Evolutionary conservation across 768 basidiomycete genomes (phyloP).

Genomic region (Mycena vulgaris): DNA sequence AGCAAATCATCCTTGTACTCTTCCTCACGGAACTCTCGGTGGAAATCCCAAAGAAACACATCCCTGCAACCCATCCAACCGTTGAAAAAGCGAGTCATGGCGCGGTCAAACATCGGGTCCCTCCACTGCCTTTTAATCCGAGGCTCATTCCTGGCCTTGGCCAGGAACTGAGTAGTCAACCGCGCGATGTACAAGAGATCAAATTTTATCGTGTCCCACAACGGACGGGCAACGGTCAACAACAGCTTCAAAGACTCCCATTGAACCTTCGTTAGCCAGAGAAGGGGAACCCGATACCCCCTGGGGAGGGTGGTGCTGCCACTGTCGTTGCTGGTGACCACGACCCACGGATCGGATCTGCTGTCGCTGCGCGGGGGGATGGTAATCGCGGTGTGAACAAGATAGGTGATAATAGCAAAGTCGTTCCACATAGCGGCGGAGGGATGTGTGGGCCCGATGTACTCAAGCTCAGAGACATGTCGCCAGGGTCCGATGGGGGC

Average conservation of each 20-base stretch:
- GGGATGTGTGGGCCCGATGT: slow-evolving; percentile 29
- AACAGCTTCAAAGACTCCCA: slow-evolving; percentile 35
- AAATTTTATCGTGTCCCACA: slow-evolving; percentile 35
- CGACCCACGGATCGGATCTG: slow-evolving; percentile 37
- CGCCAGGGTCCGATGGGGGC: slow-evolving; percentile 8
- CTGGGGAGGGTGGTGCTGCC: slow-evolving; percentile 29
- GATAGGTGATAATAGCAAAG: slow-evolving; percentile 28
- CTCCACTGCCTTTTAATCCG: slow-evolving; percentile 38
- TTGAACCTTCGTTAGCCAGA: slow-evolving; percentile 32
- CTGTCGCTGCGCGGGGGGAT: slow-evolving; percentile 34
- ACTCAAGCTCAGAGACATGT: slow-evolving; percentile 30
- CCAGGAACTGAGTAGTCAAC: slow-evolving; percentile 29
- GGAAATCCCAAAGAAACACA: slow-evolving; percentile 35
- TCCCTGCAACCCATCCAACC: slow-evolving; percentile 39
- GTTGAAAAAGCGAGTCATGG: slow-evolving; percentile 36
- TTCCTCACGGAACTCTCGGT: slow-evolving; percentile 35
- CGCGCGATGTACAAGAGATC: slow-evolving; percentile 36
- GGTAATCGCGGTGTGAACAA: slow-evolving; percentile 29
- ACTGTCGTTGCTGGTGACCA: slow-evolving; percentile 18
- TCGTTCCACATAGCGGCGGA: slow-evolving; percentile 29
- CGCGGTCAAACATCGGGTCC: slow-evolving; percentile 33
- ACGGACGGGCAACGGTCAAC: slow-evolving; percentile 28
- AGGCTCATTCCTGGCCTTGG: slow-evolving; percentile 25
- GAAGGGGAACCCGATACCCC: slow-evolving; percentile 37
- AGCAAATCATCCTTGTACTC: slow-evolving; percentile 39